phyloP scores from a whole-genome alignment of 2,329 filamentous ascomycete species.

The Fusarium sambucinum region DNA sequence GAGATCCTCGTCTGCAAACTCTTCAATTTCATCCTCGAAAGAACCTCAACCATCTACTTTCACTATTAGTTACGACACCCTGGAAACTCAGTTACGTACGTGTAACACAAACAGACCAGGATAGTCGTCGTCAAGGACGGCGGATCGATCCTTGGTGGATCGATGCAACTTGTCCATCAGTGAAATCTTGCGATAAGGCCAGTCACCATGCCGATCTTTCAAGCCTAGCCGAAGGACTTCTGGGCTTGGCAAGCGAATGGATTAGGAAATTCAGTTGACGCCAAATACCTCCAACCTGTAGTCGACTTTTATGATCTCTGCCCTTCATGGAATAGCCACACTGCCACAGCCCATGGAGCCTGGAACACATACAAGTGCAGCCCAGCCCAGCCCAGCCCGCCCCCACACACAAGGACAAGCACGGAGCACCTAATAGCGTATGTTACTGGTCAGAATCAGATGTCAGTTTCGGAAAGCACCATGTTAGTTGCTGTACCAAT shows the following conservation, averaged over 20 bases:
- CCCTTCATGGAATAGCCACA: constrained; percentile 14
- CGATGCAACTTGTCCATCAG: constrained; percentile 27
- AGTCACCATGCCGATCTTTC: constrained; percentile 28
- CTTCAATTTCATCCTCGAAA: constrained; percentile 1
- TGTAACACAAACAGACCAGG: constrained; percentile 43
- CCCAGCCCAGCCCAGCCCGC: neutral
- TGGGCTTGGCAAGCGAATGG: constrained; percentile 24
- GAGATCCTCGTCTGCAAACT: neutral
- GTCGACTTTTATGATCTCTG: constrained; percentile 14
- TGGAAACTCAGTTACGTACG: constrained; percentile 33
- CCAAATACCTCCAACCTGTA: constrained; percentile 1
- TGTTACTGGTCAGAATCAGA: constrained; percentile 38
- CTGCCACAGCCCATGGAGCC: neutral
- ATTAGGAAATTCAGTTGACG: constrained; percentile 12
- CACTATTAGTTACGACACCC: constrained; percentile 33
- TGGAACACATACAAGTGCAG: neutral
- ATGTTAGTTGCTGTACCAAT: constrained; percentile 21
- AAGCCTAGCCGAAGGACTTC: constrained; percentile 6
- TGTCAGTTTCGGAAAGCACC: constrained; percentile 44
- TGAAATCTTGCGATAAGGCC: constrained; percentile 39
- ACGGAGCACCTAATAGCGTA: constrained; percentile 34
- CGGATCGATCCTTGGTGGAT: constrained; percentile 44
- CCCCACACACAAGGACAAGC: constrained; percentile 31
- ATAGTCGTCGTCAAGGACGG: constrained; percentile 40
- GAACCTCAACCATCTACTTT: constrained; percentile 23